Conservation (phyloP, 345 rosid species). For the Ailanthus altissimus region DNA sequence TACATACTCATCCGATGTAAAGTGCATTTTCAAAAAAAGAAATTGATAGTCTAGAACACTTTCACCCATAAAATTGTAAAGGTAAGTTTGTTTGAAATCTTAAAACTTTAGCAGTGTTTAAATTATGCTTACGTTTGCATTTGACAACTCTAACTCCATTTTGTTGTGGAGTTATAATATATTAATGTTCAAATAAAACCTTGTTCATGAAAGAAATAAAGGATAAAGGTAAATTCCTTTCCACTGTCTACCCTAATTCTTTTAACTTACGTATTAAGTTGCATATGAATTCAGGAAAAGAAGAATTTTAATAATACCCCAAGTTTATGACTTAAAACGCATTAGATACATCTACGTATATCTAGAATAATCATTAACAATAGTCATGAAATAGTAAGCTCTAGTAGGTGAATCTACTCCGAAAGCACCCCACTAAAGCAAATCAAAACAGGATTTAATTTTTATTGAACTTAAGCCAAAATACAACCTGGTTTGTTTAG, state of each 20-base stretch:
- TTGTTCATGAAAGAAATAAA: background rate
- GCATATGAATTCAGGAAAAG: background rate
- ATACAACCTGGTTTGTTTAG: conserved; percentile 1
- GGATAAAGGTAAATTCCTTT: background rate
- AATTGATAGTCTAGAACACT: too few species aligned
- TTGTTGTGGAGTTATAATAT: background rate
- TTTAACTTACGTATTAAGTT: background rate
- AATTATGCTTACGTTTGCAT: background rate
- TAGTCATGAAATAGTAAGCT: background rate
- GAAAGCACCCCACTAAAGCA: background rate
- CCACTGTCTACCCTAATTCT: background rate
- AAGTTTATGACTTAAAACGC: background rate
- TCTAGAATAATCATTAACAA: background rate
- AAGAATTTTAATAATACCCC: background rate
- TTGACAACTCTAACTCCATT: background rate
- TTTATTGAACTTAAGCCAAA: background rate
- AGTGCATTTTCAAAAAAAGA: too few species aligned
- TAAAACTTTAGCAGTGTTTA: background rate
- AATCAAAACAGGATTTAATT: background rate
- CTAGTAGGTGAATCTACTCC: background rate
- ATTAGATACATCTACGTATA: background rate
- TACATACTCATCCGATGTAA: too few species aligned
- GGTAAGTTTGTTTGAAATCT: background rate
- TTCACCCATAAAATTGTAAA: background rate
- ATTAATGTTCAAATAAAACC: background rate